These are phyloP conservation scores for Carex cristatella DNA, from an alignment of 176 grass and related monocot species.

Conservation along the genomic window DNA sequence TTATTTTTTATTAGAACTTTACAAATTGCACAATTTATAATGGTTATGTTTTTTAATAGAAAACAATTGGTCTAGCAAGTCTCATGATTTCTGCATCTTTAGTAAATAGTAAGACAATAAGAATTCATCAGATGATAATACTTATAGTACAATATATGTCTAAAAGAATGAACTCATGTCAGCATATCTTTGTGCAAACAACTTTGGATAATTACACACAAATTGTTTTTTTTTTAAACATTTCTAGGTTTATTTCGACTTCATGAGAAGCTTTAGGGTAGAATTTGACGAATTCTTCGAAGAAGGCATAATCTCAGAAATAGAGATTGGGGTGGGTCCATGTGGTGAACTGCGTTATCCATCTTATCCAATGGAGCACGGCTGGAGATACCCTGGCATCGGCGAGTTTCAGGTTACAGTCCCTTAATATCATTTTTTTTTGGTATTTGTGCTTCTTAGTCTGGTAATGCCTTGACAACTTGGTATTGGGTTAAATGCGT, in stretches of 20 bases:
- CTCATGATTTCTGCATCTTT: not conserved
- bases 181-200: not conserved
- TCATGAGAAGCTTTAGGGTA: constrained; percentile 90
- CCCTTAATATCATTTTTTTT: not conserved
- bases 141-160: not conserved
- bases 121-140: not conserved
- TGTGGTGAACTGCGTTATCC: constrained; percentile 82
- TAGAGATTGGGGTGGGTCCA: constrained; percentile 82
- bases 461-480: too few species aligned
- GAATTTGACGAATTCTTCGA: constrained; percentile 86
- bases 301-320: constrained; percentile 73
- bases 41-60: not conserved
- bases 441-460: not conserved
- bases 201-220: not conserved
- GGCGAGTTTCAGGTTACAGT: constrained; percentile 80
- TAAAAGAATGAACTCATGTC: not conserved
- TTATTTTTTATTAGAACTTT: not conserved
- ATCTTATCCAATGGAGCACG: constrained; percentile 74
- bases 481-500: not conserved
- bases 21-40: not conserved
- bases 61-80: not conserved
- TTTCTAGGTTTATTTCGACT: constrained; percentile 91
- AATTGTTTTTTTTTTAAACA: not conserved
- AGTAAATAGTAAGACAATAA: not conserved
- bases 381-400: constrained; percentile 97